Evolutionary conservation across 106 monocot species (phyloP).

Genomic region (Dioscorea alata): DNA sequence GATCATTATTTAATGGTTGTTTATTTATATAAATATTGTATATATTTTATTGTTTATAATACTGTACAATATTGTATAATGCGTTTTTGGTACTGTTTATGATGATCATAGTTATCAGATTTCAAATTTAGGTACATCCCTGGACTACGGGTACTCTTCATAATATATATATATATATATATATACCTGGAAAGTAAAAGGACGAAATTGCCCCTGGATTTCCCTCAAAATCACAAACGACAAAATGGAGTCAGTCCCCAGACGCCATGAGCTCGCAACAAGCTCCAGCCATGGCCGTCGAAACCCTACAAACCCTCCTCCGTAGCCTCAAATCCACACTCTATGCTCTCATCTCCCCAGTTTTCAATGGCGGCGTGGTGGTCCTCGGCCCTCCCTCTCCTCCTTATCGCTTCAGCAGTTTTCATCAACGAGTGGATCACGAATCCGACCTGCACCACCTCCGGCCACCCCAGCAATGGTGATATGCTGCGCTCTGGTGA

Average conservation of each 20-base stretch:
- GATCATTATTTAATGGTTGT: no score
- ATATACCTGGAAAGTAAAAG: neutral
- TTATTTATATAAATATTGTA: no score
- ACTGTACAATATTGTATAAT: no score
- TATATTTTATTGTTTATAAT: no score
- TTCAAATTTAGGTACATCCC: no score
- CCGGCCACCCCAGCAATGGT: neutral
- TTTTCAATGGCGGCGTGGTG: slow-evolving; percentile 8
- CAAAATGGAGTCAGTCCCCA: neutral
- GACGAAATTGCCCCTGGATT: neutral
- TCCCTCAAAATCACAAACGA: neutral
- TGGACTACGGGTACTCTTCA: no score
- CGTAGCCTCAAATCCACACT: no score
- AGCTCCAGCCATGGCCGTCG: neutral
- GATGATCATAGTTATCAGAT: no score
- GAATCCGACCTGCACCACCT: neutral
- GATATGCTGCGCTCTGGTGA: neutral
- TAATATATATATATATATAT: no score
- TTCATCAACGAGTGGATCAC: neutral
- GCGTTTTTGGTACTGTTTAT: no score
- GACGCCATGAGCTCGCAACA: neutral
- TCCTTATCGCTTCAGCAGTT: neutral
- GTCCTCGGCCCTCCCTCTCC: slow-evolving; percentile 17
- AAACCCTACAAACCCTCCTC: no score
- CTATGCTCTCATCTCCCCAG: no score